Evolutionary conservation across 768 basidiomycete species (phyloP), one percentile per base, ranked within the genome.

Genomic region (Boletus coccyginus): DNA sequence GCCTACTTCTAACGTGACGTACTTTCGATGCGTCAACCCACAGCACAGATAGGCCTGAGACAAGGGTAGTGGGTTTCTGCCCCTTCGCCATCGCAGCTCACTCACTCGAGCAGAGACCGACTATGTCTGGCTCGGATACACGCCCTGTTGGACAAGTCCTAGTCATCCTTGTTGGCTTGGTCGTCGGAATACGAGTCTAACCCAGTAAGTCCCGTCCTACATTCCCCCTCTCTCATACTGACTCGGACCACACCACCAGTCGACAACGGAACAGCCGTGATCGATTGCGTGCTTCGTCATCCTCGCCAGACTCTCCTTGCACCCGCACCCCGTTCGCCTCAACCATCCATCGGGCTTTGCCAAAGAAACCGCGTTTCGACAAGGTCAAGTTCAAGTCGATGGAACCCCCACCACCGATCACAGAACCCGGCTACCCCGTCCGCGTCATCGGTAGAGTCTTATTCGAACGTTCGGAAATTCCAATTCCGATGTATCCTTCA

Each of bases 191-290:
- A 8, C 77, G 80, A 45, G 70, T 84, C 2, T 90, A 90, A 66
- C 77, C 80, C 0, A 63, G 90, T 87, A 60, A 31, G 56, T 53
- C 9, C 19, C 17, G 7, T 29, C 42, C 16, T 39, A 24, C 7
- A 21, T 43, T 21, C 21, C 7, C 36, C 3, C 3, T 7, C 14
- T 12, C 41, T 29, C 36, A n/a, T 44, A 14, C 48, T 59, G 46
- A 62, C 43, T 21, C 21, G 21, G 21, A 21, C 21, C 0, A 11
- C 33, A 14, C 45, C 19, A 9, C 31, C 50, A 92, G 88, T 92
- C 56, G 90, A 92, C 64, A 90, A 92, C 61, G 88, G 89, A 7
- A 87, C 88, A 2, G 83, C 75, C 31, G 83, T 87, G 5, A 76
- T 92, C 27, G 89, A 92, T 45, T 92, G 90, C 62, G 64, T 74